Conservation (phyloP, 805 yeast genomes). For the Metschnikowia amazonensis region DNA sequence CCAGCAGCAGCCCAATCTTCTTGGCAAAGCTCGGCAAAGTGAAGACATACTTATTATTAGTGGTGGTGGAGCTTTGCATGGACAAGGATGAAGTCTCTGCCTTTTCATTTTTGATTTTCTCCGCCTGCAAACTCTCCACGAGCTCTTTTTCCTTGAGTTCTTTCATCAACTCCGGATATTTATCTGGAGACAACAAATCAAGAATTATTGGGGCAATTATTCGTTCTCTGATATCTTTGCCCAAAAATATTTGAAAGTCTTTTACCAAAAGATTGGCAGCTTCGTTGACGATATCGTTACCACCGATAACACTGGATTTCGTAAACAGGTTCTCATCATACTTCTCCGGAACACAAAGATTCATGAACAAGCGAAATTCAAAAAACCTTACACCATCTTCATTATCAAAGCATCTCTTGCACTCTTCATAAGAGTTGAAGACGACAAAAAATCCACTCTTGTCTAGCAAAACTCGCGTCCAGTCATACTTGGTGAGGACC, state of each 20-base stretch:
- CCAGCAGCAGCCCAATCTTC: slow-evolving; percentile 25
- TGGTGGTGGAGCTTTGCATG: slow-evolving; percentile 2
- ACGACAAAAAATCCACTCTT: slow-evolving; percentile 66
- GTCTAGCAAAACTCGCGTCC: slow-evolving; percentile 64
- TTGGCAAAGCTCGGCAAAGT: slow-evolving; percentile 35
- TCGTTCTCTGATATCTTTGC: slow-evolving; percentile 71
- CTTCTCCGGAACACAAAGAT: slow-evolving; percentile 49
- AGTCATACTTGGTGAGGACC: slow-evolving; percentile 54
- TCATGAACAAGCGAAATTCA: slow-evolving; percentile 54
- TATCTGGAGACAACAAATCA: slow-evolving; percentile 54
- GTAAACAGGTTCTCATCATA: slow-evolving; percentile 20
- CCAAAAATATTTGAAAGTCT: slow-evolving; percentile 60
- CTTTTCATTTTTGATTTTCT: slow-evolving; percentile 14
- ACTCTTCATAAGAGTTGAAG: slow-evolving; percentile 57
- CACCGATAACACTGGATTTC: slow-evolving; percentile 13
- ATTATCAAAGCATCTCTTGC: slow-evolving; percentile 53
- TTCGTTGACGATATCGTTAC: slow-evolving; percentile 46
- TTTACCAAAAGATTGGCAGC: slow-evolving; percentile 55
- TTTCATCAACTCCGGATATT: slow-evolving; percentile 47
- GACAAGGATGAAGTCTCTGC: slow-evolving; percentile 2
- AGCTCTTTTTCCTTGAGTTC: slow-evolving; percentile 31
- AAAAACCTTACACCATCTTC: slow-evolving; percentile 56
- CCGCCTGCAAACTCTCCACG: slow-evolving; percentile 4
- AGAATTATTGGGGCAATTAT: slow-evolving; percentile 66
- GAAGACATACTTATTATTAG: slow-evolving; percentile 10